Percentiles rank a stretch among this genome's conserved stretches.
These are phyloP conservation scores for Thermoascus crustaceus DNA, from an alignment of 2,329 filamentous ascomycete genomes.

Conservation along the genomic window DNA sequence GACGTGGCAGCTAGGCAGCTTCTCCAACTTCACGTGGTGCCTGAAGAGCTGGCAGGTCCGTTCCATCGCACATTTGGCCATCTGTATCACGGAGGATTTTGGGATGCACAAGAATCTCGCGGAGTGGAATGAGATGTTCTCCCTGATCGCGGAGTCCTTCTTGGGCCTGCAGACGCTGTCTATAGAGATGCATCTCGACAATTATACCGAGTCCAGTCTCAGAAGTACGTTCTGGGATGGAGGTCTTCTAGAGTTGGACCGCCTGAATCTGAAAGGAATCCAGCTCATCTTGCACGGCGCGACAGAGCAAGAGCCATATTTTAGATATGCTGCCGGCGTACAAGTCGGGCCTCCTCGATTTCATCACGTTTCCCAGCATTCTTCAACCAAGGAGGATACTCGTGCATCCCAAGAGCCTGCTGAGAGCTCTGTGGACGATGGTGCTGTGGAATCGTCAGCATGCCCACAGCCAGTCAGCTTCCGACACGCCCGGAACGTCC, in stretches of 20 bases:
- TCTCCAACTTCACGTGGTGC: background rate
- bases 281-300: background rate
- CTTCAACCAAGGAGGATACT: no score
- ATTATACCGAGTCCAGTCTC: background rate
- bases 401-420: no score
- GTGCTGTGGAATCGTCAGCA: no score
- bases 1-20: background rate
- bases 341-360: background rate
- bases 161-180: background rate
- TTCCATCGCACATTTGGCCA: background rate
- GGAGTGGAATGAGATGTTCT: background rate
- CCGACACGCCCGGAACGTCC: no score
- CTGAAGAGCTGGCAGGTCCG: constrained; percentile 1
- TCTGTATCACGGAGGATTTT: background rate
- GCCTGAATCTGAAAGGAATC: background rate
- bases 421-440: no score
- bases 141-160: background rate
- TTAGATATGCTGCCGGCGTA: background rate
- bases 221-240: background rate
- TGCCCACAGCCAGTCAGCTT: no score
- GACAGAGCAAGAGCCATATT: background rate
- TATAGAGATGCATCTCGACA: background rate
- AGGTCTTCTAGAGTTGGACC: background rate
- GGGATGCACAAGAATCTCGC: background rate
- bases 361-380: no score